A percentile compares a stretch with the other conserved stretches of the same genome.
phyloP scores from a whole-genome alignment of 2,329 filamentous ascomycete genomes.

The Fusarium subglutinans region DNA sequence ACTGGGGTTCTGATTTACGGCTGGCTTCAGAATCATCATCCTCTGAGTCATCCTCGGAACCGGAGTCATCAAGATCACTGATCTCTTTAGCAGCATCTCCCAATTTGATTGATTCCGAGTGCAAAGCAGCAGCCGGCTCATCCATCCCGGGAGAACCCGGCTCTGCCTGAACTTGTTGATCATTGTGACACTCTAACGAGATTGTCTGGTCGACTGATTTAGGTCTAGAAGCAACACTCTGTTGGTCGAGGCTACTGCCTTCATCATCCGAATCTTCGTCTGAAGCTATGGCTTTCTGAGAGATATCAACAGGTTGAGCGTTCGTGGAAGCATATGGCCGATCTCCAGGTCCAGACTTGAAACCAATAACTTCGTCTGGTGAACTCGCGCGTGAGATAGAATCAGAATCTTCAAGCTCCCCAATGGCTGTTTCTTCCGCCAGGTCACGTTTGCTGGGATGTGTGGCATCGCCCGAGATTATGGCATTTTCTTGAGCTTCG shows the following conservation, averaged over 20 bases:
- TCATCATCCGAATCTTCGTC: conserved; percentile 2
- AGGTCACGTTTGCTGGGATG: background rate
- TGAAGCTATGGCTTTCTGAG: background rate
- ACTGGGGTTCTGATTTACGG: background rate
- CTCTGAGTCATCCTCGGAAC: conserved; percentile 6
- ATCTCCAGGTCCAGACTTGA: background rate
- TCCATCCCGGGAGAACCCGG: background rate
- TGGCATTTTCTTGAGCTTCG: background rate
- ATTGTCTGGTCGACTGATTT: background rate
- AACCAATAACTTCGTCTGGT: background rate
- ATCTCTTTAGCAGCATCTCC: background rate
- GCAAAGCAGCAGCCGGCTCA: background rate
- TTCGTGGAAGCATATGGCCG: background rate
- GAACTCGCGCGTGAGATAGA: conserved; percentile 1
- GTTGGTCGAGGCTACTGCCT: background rate
- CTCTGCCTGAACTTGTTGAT: background rate
- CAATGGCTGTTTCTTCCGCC: background rate
- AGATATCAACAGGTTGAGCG: background rate
- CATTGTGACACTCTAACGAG: background rate
- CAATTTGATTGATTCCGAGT: background rate
- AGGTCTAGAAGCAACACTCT: background rate
- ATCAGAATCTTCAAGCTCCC: background rate
- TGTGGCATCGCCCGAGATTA: background rate
- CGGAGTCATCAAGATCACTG: background rate
- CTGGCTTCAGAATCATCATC: background rate